phyloP scores from a whole-genome alignment of 768 basidiomycete species.

The Cystofilobasidium ferigula region DNA sequence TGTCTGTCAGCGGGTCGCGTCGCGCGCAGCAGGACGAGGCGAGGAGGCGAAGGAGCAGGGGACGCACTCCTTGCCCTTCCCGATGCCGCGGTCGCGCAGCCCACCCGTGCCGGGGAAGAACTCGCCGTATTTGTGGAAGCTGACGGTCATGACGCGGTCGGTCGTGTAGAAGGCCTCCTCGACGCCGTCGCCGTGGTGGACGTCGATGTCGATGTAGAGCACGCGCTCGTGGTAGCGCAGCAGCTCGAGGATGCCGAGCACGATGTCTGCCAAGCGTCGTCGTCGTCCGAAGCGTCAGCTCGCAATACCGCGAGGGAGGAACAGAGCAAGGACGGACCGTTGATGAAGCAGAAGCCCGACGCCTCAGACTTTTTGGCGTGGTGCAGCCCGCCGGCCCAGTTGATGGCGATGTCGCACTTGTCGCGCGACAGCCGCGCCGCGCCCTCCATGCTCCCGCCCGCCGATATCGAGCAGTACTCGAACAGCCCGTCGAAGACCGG shows the following conservation, averaged over 20 bases:
- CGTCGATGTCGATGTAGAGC: slow-evolving; percentile 95
- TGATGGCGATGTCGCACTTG: slow-evolving; percentile 97
- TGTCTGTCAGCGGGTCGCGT: background rate
- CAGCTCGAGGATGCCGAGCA: slow-evolving; percentile 88
- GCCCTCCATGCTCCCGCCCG: slow-evolving; percentile 99
- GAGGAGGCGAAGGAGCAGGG: background rate
- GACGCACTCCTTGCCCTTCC: slow-evolving; percentile 63
- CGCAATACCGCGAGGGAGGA: background rate
- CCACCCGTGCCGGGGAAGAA: slow-evolving; percentile 99
- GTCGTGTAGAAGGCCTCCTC: slow-evolving; percentile 99
- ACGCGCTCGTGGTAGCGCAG: slow-evolving; percentile 86
- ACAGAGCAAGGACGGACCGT: slow-evolving; percentile 48
- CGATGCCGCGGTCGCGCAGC: slow-evolving; percentile 79
- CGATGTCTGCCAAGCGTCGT: slow-evolving; percentile 61
- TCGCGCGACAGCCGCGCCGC: slow-evolving; percentile 88
- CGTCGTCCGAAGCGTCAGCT: background rate
- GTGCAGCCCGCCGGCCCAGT: slow-evolving; percentile 97
- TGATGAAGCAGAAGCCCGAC: slow-evolving; percentile 97
- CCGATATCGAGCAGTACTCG: slow-evolving; percentile 98
- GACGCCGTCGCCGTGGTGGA: slow-evolving; percentile 97
- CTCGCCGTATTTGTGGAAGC: slow-evolving; percentile 98
- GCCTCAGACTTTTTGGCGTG: slow-evolving; percentile 99
- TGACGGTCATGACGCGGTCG: slow-evolving; percentile 95
- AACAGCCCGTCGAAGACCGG: slow-evolving; percentile 97
- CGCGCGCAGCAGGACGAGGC: background rate